Conservation (phyloP, 306 rosid species). For the Fragaria iinumae region DNA sequence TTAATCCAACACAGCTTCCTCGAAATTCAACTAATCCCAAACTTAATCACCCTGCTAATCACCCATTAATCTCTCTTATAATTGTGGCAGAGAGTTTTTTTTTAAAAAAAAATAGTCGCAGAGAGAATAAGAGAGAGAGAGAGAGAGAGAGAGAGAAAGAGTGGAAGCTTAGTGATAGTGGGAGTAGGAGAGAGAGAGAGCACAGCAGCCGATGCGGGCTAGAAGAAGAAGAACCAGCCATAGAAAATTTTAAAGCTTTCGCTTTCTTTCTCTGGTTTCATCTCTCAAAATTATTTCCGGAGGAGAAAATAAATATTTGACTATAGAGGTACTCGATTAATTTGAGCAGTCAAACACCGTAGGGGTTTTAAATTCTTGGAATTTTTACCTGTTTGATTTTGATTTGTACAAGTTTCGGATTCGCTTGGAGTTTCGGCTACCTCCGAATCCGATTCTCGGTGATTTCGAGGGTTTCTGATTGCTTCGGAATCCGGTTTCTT, state of each 20-base stretch:
- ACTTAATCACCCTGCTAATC: background rate
- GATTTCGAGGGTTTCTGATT: background rate
- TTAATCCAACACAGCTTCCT: background rate
- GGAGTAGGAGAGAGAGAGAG: background rate
- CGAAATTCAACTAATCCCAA: background rate
- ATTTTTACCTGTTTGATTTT: background rate
- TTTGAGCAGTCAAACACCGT: background rate
- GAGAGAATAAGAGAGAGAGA: background rate
- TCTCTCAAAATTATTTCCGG: background rate
- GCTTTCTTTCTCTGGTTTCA: background rate
- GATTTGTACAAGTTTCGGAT: background rate
- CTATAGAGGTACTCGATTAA: background rate
- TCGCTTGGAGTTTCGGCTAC: background rate
- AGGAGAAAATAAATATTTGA: background rate
- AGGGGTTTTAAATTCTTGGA: background rate
- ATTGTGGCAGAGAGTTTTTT: background rate
- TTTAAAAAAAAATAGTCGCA: background rate
- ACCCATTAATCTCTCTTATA: background rate
- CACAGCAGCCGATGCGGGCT: slow-evolving; percentile 7
- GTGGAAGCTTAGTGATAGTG: slow-evolving; percentile 15
- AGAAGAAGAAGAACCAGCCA: background rate
- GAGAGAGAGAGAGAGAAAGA: slow-evolving; percentile 9
- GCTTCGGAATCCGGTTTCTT: background rate
- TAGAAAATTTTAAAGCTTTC: background rate
- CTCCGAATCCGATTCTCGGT: background rate